A percentile compares a stretch with the other conserved stretches of the same genome.
Evolutionary conservation across 2,329 filamentous ascomycete genomes (phyloP).

Genomic region (Pseudogymnoascus sp.): DNA sequence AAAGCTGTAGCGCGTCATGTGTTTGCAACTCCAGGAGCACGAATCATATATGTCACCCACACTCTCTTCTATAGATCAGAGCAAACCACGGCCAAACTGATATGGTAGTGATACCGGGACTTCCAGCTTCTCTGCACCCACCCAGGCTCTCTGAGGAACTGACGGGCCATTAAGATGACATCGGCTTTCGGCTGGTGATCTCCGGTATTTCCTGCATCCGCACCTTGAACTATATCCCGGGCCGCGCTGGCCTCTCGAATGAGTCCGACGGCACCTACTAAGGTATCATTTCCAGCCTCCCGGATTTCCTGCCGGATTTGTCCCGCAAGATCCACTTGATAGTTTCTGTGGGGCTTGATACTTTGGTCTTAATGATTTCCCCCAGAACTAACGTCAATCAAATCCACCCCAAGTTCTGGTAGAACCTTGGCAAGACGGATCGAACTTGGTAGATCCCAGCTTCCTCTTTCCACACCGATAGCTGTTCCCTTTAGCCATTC

Average conservation of each 20-base stretch:
- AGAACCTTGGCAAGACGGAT: conserved; percentile 56
- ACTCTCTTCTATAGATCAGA: too few species aligned
- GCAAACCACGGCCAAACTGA: too few species aligned
- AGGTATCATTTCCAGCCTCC: conserved; percentile 34
- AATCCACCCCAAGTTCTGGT: conserved; percentile 56
- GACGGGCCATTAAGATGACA: conserved; percentile 64
- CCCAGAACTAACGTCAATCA: conserved; percentile 66
- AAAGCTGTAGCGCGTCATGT: too few species aligned
- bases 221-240: not conserved
- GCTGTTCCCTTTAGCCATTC: conserved; percentile 67
- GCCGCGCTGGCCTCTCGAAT: conserved; percentile 27
- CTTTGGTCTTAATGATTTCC: conserved; percentile 56
- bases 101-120: too few species aligned
- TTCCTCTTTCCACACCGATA: not conserved
- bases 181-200: conserved; percentile 50
- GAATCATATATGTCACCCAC: too few species aligned
- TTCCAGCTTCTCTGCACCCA: conserved; percentile 52
- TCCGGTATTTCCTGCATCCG: not conserved
- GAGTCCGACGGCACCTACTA: conserved; percentile 42
- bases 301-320: conserved; percentile 66
- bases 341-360: conserved; percentile 52
- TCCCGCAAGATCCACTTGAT: conserved; percentile 65
- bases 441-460: conserved; percentile 60
- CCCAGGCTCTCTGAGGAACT: conserved; percentile 76
- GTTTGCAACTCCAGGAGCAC: too few species aligned